Evolutionary conservation across 116 monocot genomes (phyloP), one percentile per base, ranked within the genome.

Genomic region (Posidonia oceanica): DNA sequence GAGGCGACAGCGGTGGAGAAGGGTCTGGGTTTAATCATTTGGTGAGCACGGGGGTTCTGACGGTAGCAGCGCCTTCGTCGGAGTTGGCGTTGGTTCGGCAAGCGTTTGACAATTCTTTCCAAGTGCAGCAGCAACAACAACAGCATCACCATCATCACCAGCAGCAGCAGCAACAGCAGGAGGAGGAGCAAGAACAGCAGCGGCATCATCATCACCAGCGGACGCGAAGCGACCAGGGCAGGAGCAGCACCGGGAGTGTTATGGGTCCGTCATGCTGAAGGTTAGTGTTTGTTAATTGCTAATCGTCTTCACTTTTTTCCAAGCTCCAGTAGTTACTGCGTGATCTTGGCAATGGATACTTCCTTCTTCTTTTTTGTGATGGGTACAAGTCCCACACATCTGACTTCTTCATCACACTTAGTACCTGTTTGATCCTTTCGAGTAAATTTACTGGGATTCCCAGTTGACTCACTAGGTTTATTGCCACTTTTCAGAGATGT

Each of bases 1-100:
- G 20, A 23, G 52, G 52, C 64, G 63, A 14, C 39, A 53, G 17
- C 3, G 29, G 51, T 39, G 61, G 54, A 41, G 63, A 23, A 29
- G 52, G 14, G 15, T 14, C 39, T 5, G 40, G 69, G 54, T 69
- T 54, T 3, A 69, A 69, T 36, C 52, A 54, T 22, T 15, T 54
- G 14, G 36, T 2, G 14, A 20, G 22, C n/a, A 48, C 13, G 23
- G 61, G 72, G 29, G 60, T 72, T 39, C 6, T 61, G 13, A 22
- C 51, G 23, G 72, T 61, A 1, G 13, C 60, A 20, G 61, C n/a
- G 3, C 72, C 56, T 14, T 20, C 39, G 6, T 38, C 72, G 36
- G 72, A 42, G 16, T 51, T 72, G 61, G 60, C 61, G 0, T 58
- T 72, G 39, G 61, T 44, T 62, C 62, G 61, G 13, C 62, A 72